Conservation (phyloP, 2,329 filamentous ascomycete species). For the Fusarium graminum region DNA sequence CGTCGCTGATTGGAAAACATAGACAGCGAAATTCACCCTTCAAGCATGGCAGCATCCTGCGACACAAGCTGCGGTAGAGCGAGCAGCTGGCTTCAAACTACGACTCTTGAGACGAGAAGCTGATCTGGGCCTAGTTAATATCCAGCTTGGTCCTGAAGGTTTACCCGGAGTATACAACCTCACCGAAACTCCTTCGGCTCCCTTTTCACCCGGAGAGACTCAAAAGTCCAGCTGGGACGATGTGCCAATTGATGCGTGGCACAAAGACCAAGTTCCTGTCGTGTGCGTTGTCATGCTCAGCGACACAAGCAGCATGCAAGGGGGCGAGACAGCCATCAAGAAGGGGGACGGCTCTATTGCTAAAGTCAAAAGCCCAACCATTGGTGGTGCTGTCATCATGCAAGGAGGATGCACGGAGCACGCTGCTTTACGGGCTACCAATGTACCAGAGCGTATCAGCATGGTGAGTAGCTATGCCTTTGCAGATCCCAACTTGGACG, state of each 20-base stretch:
- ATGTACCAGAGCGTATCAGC: conserved; percentile 2
- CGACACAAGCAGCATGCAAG: conserved; percentile 29
- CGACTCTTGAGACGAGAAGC: background rate
- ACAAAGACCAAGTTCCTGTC: conserved; percentile 28
- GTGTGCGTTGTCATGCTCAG: conserved; percentile 38
- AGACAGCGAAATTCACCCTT: conserved; percentile 1
- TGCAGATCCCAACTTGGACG: conserved; percentile 5
- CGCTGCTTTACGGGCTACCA: conserved; percentile 1
- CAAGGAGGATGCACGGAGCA: conserved; percentile 10
- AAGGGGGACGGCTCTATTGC: conserved; percentile 3
- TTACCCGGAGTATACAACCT: conserved; percentile 8
- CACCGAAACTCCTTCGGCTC: background rate
- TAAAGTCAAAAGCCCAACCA: background rate
- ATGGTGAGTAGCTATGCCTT: conserved; percentile 11
- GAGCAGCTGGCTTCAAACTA: background rate
- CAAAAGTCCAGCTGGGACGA: conserved; percentile 11
- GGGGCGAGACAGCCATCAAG: conserved; percentile 31
- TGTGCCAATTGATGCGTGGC: conserved; percentile 27
- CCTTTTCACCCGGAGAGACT: background rate
- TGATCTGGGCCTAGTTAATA: conserved; percentile 5
- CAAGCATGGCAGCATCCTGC: conserved; percentile 9
- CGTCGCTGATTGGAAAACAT: background rate
- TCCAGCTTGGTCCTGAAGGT: conserved; percentile 7
- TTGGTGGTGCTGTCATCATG: conserved; percentile 5
- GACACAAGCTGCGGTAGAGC: conserved; percentile 1